Evolutionary conservation across 2,329 filamentous ascomycete species (phyloP).

Genomic region (Acephala macrosclerotiorum): DNA sequence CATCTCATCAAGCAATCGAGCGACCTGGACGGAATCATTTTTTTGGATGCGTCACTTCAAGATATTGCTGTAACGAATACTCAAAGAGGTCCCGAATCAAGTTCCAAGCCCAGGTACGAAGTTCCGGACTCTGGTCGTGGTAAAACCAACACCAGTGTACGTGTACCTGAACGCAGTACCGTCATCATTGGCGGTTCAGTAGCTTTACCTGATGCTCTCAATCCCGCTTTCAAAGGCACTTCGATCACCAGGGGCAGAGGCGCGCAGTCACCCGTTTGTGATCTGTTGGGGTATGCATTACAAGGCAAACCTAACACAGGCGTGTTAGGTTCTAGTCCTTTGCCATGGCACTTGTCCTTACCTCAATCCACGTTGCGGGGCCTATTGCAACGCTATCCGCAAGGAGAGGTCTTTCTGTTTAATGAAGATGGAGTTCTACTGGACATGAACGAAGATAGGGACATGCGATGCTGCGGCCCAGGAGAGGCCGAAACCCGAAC

Average conservation of each 20-base stretch:
- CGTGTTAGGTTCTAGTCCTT: background rate
- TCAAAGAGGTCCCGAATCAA: background rate
- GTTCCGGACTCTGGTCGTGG: background rate
- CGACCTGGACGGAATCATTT: conserved; percentile 34
- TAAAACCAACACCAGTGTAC: no score
- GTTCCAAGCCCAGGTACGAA: background rate
- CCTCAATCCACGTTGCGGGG: conserved; percentile 26
- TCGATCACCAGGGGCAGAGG: background rate
- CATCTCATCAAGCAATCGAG: conserved; percentile 32
- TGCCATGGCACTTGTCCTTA: conserved; percentile 3
- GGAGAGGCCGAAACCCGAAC: background rate
- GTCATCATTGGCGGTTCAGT: background rate
- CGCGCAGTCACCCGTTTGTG: background rate
- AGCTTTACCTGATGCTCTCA: background rate
- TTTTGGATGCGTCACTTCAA: conserved; percentile 33
- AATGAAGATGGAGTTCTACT: background rate
- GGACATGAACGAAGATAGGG: background rate
- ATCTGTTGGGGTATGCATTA: conserved; percentile 2
- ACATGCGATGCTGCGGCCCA: background rate
- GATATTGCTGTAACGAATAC: conserved; percentile 13
- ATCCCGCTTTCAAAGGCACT: background rate
- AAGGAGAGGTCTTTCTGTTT: conserved; percentile 26
- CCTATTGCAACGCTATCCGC: conserved; percentile 30
- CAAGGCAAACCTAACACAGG: background rate
- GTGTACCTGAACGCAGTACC: background rate